Evolutionary conservation across 2,329 filamentous ascomycete species (phyloP).

Genomic region (Colletotrichum lini): DNA sequence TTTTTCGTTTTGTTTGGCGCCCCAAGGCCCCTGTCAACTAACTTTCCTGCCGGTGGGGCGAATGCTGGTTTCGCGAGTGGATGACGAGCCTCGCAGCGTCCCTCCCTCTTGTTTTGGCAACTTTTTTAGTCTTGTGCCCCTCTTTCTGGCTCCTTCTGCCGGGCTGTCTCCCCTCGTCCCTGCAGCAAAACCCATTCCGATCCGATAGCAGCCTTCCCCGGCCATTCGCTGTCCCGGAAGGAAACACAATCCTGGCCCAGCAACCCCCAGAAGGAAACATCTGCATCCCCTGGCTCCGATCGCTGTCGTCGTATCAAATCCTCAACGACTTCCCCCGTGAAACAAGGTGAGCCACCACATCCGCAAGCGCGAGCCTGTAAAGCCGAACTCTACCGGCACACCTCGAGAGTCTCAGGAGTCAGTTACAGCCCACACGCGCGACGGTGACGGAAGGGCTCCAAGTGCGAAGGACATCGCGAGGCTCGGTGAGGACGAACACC

Average conservation of each 20-base stretch:
- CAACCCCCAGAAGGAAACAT: slow-evolving; percentile 30
- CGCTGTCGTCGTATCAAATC: slow-evolving; percentile 34
- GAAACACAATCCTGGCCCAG: slow-evolving; percentile 24
- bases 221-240: slow-evolving; percentile 27
- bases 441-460: too few relatives aligned
- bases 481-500: background rate
- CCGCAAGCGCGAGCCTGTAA: background rate
- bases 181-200: slow-evolving; percentile 28
- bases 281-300: slow-evolving; percentile 26
- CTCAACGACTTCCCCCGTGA: slow-evolving; percentile 27
- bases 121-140: slow-evolving; percentile 12
- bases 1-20: too few relatives aligned
- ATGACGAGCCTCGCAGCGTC: slow-evolving; percentile 29
- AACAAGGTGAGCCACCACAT: slow-evolving; percentile 29
- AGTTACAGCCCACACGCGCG: background rate
- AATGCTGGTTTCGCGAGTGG: slow-evolving; percentile 30
- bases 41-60: slow-evolving; percentile 23
- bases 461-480: too few relatives aligned
- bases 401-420: slow-evolving; percentile 7
- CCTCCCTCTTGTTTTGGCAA: slow-evolving; percentile 23
- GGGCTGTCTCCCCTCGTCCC: slow-evolving; percentile 16
- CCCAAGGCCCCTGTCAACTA: background rate
- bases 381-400: slow-evolving; percentile 9
- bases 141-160: slow-evolving; percentile 11
- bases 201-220: background rate